Conservation (phyloP, 73 alveolate species). For the Paramecium pentaurelia region DNA sequence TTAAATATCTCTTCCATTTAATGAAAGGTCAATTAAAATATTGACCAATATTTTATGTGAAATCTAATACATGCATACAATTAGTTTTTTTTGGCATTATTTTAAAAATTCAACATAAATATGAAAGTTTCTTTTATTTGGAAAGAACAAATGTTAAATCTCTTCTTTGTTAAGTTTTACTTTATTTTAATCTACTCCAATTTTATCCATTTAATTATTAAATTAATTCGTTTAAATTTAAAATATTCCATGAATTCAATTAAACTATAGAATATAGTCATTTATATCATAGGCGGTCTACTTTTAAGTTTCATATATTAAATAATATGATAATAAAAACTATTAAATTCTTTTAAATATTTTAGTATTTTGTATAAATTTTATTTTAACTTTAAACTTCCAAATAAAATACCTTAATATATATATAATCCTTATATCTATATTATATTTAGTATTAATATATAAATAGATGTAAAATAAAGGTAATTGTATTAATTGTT, state of each 20-base stretch:
- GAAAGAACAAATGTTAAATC: not conserved
- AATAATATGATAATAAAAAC: not conserved
- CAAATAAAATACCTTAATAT: not conserved
- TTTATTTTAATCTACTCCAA: not conserved
- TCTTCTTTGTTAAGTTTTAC: not conserved
- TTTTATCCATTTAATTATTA: not conserved
- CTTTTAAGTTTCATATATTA: not conserved
- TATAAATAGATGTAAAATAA: not conserved
- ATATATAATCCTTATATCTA: no score
- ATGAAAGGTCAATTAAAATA: not conserved
- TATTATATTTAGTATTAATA: not conserved
- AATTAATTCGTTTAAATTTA: not conserved
- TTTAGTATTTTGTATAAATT: no score
- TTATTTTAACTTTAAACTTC: not conserved
- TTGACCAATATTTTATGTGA: not conserved
- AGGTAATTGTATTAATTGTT: not conserved
- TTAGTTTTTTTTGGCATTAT: not conserved
- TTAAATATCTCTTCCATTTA: not conserved
- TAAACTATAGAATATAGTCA: not conserved
- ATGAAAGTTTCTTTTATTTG: not conserved
- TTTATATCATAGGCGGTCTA: not conserved
- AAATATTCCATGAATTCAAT: not conserved
- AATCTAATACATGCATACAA: not conserved
- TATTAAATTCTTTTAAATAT: no score
- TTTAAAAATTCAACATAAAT: not conserved